Evolutionary conservation across 805 yeast genomes (phyloP).

Genomic region (Barnettozyma salicaria): DNA sequence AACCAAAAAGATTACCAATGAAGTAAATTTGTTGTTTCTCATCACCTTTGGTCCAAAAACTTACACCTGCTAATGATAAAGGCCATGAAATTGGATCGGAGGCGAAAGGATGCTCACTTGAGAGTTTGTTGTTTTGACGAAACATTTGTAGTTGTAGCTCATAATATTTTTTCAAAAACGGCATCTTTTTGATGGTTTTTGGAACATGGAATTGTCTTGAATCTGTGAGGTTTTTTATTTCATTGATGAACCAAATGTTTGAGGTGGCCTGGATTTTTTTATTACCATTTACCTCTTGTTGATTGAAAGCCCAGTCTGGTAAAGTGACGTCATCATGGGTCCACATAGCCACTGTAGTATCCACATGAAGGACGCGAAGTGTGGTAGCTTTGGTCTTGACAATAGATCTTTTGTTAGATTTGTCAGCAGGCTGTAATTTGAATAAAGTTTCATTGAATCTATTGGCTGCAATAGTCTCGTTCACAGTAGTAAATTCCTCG

Average conservation of each 20-base stretch:
- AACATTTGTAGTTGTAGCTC: conserved; percentile 89
- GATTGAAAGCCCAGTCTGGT: conserved; percentile 93
- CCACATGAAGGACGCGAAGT: conserved; percentile 71
- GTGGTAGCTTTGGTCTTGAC: conserved; percentile 67
- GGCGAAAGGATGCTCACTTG: conserved; percentile 92
- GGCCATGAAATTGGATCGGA: conserved; percentile 94
- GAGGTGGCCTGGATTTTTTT: conserved; percentile 64
- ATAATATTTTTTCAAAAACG: conserved; percentile 82
- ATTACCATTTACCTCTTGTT: conserved; percentile 93
- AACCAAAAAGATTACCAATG: conserved; percentile 84
- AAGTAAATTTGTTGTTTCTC: conserved; percentile 77
- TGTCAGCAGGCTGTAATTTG: conserved; percentile 57
- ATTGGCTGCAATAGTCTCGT: conserved; percentile 49
- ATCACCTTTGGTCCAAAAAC: conserved; percentile 83
- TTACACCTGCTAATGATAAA: conserved; percentile 78
- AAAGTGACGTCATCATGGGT: conserved; percentile 75
- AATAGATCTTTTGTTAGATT: conserved; percentile 41
- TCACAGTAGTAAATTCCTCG: conserved; percentile 82
- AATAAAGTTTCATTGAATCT: conserved; percentile 73
- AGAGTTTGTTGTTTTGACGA: conserved; percentile 80
- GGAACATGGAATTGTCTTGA: conserved; percentile 59
- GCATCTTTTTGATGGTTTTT: conserved; percentile 51
- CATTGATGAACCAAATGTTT: conserved; percentile 73
- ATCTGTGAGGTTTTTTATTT: conserved; percentile 60
- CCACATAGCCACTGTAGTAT: conserved; percentile 91